phyloP scores from a whole-genome alignment of 148 eudicot genomes.

The Amaranthus hypochondriacus region DNA sequence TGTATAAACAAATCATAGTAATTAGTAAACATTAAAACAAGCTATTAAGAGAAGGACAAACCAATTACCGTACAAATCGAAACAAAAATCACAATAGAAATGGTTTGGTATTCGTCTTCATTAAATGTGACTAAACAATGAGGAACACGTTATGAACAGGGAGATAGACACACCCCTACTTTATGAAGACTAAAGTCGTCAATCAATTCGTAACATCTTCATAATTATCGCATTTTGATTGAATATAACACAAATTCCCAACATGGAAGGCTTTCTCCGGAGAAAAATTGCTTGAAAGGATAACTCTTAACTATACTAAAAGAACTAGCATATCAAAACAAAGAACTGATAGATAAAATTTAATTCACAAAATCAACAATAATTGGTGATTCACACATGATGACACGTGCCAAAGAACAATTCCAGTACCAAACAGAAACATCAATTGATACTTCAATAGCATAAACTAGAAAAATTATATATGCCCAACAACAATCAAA shows the following conservation, averaged over 20 bases:
- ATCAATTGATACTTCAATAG: neutral
- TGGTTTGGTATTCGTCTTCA: neutral
- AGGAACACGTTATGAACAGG: too few relatives aligned
- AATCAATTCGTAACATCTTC: neutral
- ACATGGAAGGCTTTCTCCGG: neutral
- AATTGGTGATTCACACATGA: neutral
- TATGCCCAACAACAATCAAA: neutral
- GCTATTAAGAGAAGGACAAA: neutral
- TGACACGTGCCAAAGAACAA: neutral
- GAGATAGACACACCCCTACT: neutral
- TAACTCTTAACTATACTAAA: neutral
- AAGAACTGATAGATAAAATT: neutral
- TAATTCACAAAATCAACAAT: neutral
- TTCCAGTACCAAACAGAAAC: neutral
- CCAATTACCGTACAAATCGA: neutral
- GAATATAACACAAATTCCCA: neutral
- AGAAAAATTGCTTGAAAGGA: neutral
- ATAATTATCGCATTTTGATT: neutral
- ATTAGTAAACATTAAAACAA: neutral
- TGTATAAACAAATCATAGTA: too few relatives aligned
- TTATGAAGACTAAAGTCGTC: neutral
- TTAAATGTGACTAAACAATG: neutral
- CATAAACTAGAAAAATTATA: neutral
- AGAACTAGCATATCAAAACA: neutral
- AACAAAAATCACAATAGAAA: neutral